Evolutionary conservation across 495 filamentous ascomycete genomes (phyloP), one percentile per base, ranked within the genome.

Genomic region (Talaromyces adpressus): DNA sequence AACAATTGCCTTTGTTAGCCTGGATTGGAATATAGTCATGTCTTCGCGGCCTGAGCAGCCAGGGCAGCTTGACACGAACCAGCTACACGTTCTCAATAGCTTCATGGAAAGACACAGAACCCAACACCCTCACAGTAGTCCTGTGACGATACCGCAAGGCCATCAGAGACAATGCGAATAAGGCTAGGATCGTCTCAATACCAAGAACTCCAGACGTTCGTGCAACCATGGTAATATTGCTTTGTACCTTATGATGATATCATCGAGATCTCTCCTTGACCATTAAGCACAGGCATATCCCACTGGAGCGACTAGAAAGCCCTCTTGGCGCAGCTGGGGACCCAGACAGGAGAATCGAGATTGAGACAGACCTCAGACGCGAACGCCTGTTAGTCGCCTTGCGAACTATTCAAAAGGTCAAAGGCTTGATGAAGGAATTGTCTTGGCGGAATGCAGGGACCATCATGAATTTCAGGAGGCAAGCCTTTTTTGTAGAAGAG

Each of bases 371-470:
- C 6, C 16, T 49, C 45, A 49, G 45, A 49, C 45, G 45, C 45
- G 45, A 49, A 49, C 45, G 22, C 45, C 45, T 49, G 45, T 20
- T 49, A 49, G 45, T 49, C 45, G n/a, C 18, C 45, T 49, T 49
- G 45, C n/a, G 11, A 49, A 22, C 45, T 3, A 49, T 49, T 49
- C 45, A 22, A 18, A 49, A 49, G 45, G 5, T n/a, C 25, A 54
- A 54, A 25, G 51, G 51, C 11, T 54, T 54, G 23, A 54, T 16
- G 51, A 20, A 27, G 14, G 14, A 9, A 27, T 27, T 54, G 11
- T 54, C 51, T 54, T 54, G 56, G 30, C 27, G 56, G 56, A 58
- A 58, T 58, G 56, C 56, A 58, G 56, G 27, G 30, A 58, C 56
- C 11, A 18, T 25, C 56, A 58, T 32, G 9, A n/a, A 36, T n/a